Base-by-base conservation (phyloP, 1,284 basidiomycete species). In the Chondrostereum purpureum region DNA sequence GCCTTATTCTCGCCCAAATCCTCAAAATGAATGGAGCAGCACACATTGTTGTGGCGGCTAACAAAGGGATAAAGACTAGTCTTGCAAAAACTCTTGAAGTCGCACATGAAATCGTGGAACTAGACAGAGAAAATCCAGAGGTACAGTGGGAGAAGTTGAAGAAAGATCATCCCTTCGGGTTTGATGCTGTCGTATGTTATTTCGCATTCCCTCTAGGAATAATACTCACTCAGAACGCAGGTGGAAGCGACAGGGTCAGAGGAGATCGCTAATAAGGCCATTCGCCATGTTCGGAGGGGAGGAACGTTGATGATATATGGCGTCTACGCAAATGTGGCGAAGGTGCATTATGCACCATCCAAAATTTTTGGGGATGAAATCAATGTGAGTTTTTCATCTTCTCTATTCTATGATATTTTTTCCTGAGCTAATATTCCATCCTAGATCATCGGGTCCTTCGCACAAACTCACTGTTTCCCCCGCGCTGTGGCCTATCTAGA, bases 311-410 rank as follows among this genome's bases (percentile, higher is more conserved):
- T 86, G 76, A 72, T 85, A 17, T 86, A 86, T 52, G 83, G 83
- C 22, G 83, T 86, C 14, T 86, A 86, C 56, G 73, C 74, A 55
- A 83, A 88, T 63, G 75, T 76, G 24, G 51, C 51, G 12, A 18
- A 41, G n/a, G 51, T 52, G n/a, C 44, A 45, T n/a, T 52, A 47
- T 12, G 44, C 43, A 47, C 51, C 50, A 44, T 49, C 51, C 42
- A 48, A 84, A 69, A 93, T 93, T 54, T 93, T 92, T 60, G 75
- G 78, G 14, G 85, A 93, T 58, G 90, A 93, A 63, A 91, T 92
- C 55, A 78, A 68, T 59, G 87, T 86, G 46, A 31, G 73, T 62
- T 14, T n/a, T n/a, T n/a, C n/a, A n/a, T n/a, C n/a, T n/a, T n/a
- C n/a, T n/a, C n/a, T n/a, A n/a, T n/a, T n/a, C n/a, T 77, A 12